These are phyloP conservation scores for Rutstroemia sydowiana DNA, from an alignment of 2,329 filamentous ascomycete species.

Conservation along the genomic window DNA sequence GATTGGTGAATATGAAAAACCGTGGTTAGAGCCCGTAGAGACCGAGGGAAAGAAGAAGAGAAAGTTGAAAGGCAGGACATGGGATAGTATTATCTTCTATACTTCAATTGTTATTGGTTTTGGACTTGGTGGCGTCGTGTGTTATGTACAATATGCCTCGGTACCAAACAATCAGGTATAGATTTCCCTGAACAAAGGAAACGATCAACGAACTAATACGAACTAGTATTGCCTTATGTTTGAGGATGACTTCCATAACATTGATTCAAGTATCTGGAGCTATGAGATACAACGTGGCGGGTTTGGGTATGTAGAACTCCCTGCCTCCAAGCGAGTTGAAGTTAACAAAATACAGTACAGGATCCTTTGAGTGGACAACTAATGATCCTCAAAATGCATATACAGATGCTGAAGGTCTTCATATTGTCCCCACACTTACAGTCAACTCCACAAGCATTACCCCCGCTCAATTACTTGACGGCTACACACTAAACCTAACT, in stretches of 20 bases:
- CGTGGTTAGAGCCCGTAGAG: conserved; percentile 9
- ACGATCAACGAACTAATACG: not conserved
- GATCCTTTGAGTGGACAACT: conserved; percentile 49
- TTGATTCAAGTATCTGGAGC: conserved; percentile 38
- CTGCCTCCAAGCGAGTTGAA: no score
- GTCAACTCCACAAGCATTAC: conserved; percentile 35
- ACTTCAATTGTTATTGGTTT: conserved; percentile 7
- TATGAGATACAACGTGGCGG: conserved; percentile 35
- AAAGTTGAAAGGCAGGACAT: conserved; percentile 6
- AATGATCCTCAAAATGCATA: conserved; percentile 40
- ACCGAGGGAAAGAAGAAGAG: conserved; percentile 10
- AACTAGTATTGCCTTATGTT: conserved; percentile 42
- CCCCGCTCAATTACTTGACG: conserved; percentile 32
- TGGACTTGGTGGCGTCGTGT: conserved; percentile 11
- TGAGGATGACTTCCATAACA: conserved; percentile 39
- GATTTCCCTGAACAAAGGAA: not conserved
- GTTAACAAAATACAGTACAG: no score
- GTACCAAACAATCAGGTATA: conserved; percentile 10
- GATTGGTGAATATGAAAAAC: conserved; percentile 15
- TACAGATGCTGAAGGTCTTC: conserved; percentile 41
- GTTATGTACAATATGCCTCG: conserved; percentile 4
- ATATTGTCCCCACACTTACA: conserved; percentile 48
- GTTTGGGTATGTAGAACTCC: conserved; percentile 11
- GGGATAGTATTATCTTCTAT: conserved; percentile 11
- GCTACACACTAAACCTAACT: conserved; percentile 39